Conservation (phyloP, 768 basidiomycete genomes). For the Boletus eberwhitei region DNA sequence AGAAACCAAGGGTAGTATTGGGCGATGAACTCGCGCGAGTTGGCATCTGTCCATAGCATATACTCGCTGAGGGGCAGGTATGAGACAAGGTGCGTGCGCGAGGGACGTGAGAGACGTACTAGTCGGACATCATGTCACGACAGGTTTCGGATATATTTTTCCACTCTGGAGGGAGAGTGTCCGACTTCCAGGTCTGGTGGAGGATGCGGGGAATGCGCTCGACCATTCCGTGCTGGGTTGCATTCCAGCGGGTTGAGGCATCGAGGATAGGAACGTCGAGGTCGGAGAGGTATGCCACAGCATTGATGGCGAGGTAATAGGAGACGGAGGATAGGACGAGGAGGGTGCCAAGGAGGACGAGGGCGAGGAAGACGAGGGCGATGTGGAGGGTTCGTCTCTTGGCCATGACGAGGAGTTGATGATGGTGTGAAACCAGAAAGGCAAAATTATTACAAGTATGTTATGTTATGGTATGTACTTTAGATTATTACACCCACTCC, state of each 20-base stretch:
- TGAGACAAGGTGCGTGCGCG: conserved; percentile 12
- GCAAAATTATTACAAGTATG: not conserved
- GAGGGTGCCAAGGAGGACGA: conserved; percentile 85
- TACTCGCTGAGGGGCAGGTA: conserved; percentile 63
- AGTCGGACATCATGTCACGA: conserved; percentile 91
- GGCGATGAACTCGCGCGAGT: conserved; percentile 87
- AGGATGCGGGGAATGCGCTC: conserved; percentile 89
- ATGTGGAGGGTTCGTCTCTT: conserved; percentile 45
- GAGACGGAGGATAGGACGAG: conserved; percentile 89
- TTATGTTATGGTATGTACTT: too few species aligned
- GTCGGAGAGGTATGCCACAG: conserved; percentile 76
- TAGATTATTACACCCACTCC: conserved; percentile 20
- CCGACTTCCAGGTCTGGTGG: conserved; percentile 98
- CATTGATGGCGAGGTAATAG: conserved; percentile 81
- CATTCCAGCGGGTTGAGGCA: conserved; percentile 60
- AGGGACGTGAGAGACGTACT: conserved; percentile 54
- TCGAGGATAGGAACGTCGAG: conserved; percentile 61
- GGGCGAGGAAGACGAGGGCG: conserved; percentile 56
- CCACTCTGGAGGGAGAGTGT: conserved; percentile 82
- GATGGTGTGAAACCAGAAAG: conserved; percentile 1
- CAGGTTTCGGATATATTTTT: conserved; percentile 76
- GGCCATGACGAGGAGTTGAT: conserved; percentile 29
- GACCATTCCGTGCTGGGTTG: conserved; percentile 53
- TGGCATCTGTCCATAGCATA: conserved; percentile 95
- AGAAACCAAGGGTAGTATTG: conserved; percentile 89